Base-by-base conservation (phyloP, 2,329 filamentous ascomycete genomes). In the Fusarium tricinctum region DNA sequence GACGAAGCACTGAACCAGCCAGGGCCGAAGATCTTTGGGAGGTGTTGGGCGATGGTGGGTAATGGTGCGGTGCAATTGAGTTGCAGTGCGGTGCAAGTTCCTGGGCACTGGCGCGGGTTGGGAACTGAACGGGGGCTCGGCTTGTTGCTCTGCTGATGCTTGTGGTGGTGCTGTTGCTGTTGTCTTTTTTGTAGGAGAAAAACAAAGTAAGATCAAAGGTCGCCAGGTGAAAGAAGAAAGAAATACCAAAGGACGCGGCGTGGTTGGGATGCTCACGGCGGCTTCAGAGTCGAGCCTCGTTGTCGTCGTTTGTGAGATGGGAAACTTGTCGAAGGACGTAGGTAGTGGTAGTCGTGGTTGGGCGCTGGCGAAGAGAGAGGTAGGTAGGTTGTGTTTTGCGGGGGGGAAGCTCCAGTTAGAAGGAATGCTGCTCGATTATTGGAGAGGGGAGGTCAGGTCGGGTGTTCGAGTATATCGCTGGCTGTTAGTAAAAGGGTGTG, bases 1-100 rank as follows among this genome's bases (percentile, higher is more conserved):
- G 59, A 62, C 54, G 44, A 71, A 72, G 71, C 73, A 69, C 73
- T 74, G 73, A 75, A 68, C 74, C 73, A 74, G 74, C 71, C 74
- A 75, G 74, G 65, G 63, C 72, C 69, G 66, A 64, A 61, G 61
- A 57, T 69, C 40, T 66, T 67, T 56, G 71, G 61, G 58, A 69
- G 59, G 63, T 63, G 64, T 63, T 63, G 59, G 70, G 58, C 51
- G 66, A 66, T 46, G 42, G 63, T 67, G 61, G 50, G 59, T 58
- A 57, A 42, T 40, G 51, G 46, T 58, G 45, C 38, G 51, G 38
- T 63, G 58, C 59, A 48, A 48, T 63, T 48, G 51, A 63, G 42
- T 54, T 54, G 39, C 23, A 33, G 58, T 62, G 40, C 51, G n/a
- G 43, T 50, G 55, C 56, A 48, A 17, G 33, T 38, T 38, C 33